A percentile compares a stretch with the other conserved stretches of the same genome.
phyloP scores from a whole-genome alignment of 805 yeast genomes.

The Grigorovia humatica region DNA sequence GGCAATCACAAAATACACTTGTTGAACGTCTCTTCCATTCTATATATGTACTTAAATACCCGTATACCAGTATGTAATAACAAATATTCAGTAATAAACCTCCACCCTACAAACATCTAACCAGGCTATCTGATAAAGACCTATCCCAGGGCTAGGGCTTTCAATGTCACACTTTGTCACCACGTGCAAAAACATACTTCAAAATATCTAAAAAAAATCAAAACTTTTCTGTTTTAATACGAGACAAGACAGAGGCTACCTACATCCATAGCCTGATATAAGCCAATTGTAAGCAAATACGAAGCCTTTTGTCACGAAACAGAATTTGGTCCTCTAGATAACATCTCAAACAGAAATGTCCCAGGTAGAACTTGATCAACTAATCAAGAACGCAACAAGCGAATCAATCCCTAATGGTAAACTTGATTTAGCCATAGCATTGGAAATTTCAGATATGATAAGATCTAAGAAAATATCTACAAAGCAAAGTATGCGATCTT shows the following conservation, averaged over 20 bases:
- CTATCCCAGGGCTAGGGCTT: too few relatives aligned
- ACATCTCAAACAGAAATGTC: neutral
- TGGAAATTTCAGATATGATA: slow-evolving; percentile 81
- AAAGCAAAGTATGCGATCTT: slow-evolving; percentile 73
- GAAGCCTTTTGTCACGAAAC: too few relatives aligned
- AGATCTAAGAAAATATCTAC: slow-evolving; percentile 72
- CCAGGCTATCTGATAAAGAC: too few relatives aligned
- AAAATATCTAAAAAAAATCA: too few relatives aligned
- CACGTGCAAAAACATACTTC: too few relatives aligned
- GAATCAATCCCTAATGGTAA: slow-evolving; percentile 91
- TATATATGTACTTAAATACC: neutral
- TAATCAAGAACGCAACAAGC: slow-evolving; percentile 69
- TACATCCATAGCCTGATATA: too few relatives aligned
- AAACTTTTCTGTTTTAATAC: too few relatives aligned
- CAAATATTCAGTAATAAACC: neutral
- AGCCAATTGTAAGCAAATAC: too few relatives aligned
- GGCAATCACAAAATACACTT: neutral
- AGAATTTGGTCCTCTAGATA: too few relatives aligned
- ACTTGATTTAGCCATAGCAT: slow-evolving; percentile 58
- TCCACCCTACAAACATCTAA: neutral
- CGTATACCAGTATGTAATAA: neutral
- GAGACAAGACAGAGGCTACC: too few relatives aligned
- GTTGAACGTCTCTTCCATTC: neutral
- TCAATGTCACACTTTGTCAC: too few relatives aligned
- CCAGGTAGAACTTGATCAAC: slow-evolving; percentile 38